phyloP scores from a whole-genome alignment of 129 eudicot species.

The Helianthus tuberosus region DNA sequence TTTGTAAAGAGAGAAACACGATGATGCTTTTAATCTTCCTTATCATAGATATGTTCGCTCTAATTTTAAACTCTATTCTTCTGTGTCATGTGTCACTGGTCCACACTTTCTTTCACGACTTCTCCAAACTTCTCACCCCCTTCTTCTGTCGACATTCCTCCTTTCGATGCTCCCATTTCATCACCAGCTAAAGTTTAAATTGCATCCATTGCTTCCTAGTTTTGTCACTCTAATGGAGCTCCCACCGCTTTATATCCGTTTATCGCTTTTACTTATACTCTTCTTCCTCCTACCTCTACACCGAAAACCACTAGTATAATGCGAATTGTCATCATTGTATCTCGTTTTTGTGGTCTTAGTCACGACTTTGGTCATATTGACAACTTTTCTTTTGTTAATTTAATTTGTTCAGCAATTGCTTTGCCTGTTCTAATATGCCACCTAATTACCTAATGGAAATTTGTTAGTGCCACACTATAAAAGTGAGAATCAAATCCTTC shows the following conservation, averaged over 20 bases:
- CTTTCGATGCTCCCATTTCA: neutral
- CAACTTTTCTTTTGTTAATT: neutral
- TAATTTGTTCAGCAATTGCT: too few relatives aligned
- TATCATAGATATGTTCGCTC: too few relatives aligned
- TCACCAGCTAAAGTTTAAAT: neutral
- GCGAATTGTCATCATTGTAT: too few relatives aligned
- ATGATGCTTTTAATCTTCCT: too few relatives aligned
- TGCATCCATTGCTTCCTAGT: neutral
- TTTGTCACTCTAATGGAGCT: too few relatives aligned
- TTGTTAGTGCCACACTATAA: slow-evolving; percentile 1
- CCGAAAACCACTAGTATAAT: too few relatives aligned
- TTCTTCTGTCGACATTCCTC: neutral
- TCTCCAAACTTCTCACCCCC: too few relatives aligned
- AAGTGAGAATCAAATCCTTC: neutral
- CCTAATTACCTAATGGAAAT: neutral
- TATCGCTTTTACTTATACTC: neutral
- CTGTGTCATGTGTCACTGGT: too few relatives aligned
- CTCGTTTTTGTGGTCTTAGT: too few relatives aligned
- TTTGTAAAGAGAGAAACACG: too few relatives aligned
- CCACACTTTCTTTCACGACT: neutral
- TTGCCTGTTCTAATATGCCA: neutral
- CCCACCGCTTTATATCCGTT: neutral
- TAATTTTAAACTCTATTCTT: too few relatives aligned
- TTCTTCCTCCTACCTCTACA: neutral
- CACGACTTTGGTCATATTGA: neutral